Evolutionary conservation across 345 rosid species (phyloP).

Genomic region (Eucalyptus microcorys): DNA sequence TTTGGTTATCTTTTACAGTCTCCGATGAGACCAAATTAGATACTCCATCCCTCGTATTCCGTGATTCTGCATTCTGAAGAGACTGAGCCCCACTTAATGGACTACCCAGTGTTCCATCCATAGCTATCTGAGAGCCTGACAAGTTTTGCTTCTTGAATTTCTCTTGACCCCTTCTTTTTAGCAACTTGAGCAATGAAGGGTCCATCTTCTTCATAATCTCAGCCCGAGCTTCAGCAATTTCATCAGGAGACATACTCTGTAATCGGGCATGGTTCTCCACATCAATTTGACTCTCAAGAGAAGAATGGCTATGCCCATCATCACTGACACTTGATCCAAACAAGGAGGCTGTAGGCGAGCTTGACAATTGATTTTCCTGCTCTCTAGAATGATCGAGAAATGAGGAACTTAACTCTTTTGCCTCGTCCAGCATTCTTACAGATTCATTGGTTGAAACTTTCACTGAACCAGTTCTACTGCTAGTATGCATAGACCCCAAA

Average conservation of each 20-base stretch:
- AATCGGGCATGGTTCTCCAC: constrained; percentile 56
- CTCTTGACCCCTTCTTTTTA: constrained; percentile 51
- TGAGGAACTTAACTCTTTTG: background rate
- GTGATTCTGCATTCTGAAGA: constrained; percentile 9
- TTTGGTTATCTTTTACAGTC: constrained; percentile 10
- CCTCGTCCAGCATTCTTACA: background rate
- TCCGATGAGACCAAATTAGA: constrained; percentile 3
- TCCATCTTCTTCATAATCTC: constrained; percentile 76
- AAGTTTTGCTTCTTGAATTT: constrained; percentile 38
- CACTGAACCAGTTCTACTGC: background rate
- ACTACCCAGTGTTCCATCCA: background rate
- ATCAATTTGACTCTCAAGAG: constrained; percentile 73
- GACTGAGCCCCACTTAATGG: constrained; percentile 4
- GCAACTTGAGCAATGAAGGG: constrained; percentile 50
- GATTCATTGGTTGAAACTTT: background rate
- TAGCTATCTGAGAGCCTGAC: background rate
- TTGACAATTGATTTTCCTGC: background rate
- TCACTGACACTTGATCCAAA: constrained; percentile 8
- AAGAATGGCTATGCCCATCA: constrained; percentile 16
- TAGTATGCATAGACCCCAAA: background rate
- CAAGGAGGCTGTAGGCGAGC: background rate
- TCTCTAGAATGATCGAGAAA: background rate
- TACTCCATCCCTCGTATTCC: background rate
- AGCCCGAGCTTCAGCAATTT: constrained; percentile 70
- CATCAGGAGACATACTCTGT: constrained; percentile 58